These are phyloP conservation scores for Paramecium sexaurelia DNA, from an alignment of 73 alveolate species.

Conservation along the genomic window DNA sequence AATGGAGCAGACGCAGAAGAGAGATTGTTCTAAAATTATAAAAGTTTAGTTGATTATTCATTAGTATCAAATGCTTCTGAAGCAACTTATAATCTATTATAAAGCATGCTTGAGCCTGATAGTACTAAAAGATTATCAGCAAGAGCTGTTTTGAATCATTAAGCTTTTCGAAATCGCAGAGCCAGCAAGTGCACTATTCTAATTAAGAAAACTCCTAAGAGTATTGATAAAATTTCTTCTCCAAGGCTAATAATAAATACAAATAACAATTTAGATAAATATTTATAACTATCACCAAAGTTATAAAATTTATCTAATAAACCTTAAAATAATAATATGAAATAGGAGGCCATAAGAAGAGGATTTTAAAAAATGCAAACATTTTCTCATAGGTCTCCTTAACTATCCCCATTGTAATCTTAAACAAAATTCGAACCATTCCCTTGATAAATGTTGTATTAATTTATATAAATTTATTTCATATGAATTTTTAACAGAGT, in stretches of 20 bases:
- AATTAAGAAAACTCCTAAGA: neutral
- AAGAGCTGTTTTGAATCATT: slow-evolving; percentile 20
- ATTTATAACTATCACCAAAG: neutral
- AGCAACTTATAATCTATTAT: neutral
- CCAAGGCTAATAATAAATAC: neutral
- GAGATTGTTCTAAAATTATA: neutral
- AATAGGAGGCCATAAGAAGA: neutral
- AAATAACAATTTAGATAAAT: slow-evolving; percentile 15
- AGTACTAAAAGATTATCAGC: neutral
- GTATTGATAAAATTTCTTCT: neutral
- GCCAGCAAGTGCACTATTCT: neutral
- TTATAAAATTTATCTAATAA: neutral
- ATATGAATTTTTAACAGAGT: neutral
- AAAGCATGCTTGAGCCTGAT: slow-evolving; percentile 18
- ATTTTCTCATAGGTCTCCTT: neutral
- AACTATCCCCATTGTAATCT: neutral
- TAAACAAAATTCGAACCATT: slow-evolving; percentile 21
- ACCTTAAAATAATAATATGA: neutral
- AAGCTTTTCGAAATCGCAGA: neutral
- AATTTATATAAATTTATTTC: neutral
- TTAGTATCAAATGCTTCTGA: neutral
- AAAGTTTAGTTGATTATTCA: neutral
- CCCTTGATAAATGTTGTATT: neutral
- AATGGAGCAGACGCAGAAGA: slow-evolving; percentile 29
- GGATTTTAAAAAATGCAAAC: slow-evolving; percentile 19